These are phyloP conservation scores for Ceratocystis cacaofunesta DNA, from an alignment of 2,329 filamentous ascomycete genomes.

Conservation along the genomic window DNA sequence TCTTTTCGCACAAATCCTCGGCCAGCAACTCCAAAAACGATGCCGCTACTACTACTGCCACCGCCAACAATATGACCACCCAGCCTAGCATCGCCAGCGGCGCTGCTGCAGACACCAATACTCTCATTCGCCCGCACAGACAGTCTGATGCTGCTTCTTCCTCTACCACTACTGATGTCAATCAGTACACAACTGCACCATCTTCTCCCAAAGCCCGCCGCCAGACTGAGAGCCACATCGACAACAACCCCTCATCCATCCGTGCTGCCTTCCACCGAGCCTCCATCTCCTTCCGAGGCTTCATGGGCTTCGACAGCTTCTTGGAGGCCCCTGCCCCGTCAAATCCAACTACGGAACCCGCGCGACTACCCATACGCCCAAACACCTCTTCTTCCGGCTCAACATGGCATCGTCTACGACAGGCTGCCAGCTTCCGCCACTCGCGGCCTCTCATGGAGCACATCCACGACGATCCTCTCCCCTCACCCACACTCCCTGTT, in stretches of 20 bases:
- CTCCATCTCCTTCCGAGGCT: conserved; percentile 38
- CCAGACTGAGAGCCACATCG: conserved; percentile 21
- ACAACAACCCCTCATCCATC: conserved; percentile 25
- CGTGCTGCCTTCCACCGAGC: conserved; percentile 41
- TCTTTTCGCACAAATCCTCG: conserved; percentile 26
- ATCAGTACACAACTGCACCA: conserved; percentile 23
- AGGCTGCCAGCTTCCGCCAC: conserved; percentile 37
- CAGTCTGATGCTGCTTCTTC: not conserved
- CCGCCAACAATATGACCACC: not conserved
- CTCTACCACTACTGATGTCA: not conserved
- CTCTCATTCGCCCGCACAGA: conserved; percentile 22
- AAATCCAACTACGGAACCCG: conserved; percentile 31
- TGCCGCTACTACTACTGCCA: not conserved
- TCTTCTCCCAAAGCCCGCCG: conserved; percentile 19
- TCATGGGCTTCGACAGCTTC: conserved; percentile 31
- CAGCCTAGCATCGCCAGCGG: not conserved
- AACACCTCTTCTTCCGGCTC: conserved; percentile 7
- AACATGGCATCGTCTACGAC: conserved; percentile 35
- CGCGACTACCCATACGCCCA: not conserved
- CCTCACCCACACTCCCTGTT: conserved; percentile 23
- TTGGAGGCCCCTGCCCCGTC: conserved; percentile 21
- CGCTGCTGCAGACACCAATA: not conserved
- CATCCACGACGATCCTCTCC: conserved; percentile 18
- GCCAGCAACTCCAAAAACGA: conserved; percentile 21
- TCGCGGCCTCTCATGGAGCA: conserved; percentile 28